Conservation (phyloP, 768 basidiomycete species). For the Amanita muscaria region DNA sequence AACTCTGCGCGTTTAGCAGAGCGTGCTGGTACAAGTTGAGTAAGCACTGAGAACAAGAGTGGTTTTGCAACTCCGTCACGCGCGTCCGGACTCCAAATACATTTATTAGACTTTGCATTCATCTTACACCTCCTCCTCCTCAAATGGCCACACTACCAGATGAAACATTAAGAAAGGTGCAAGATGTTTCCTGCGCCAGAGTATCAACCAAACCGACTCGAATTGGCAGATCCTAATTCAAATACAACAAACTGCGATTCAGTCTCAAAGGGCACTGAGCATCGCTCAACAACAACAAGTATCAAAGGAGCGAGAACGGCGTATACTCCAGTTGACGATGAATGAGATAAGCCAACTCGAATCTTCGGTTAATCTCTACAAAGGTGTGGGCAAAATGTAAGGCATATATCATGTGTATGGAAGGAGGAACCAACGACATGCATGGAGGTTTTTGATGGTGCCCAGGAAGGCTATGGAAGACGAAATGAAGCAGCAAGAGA, state of each 20-base stretch:
- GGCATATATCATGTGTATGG: conserved; percentile 15
- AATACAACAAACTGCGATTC: conserved; percentile 85
- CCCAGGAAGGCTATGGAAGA: conserved; percentile 74
- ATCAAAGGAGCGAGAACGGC: conserved; percentile 80
- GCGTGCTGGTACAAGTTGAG: too few relatives aligned
- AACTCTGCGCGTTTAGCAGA: too few relatives aligned
- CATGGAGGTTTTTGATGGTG: conserved; percentile 79
- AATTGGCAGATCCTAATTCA: conserved; percentile 72
- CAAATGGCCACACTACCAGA: conserved; percentile 40
- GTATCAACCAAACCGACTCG: neutral
- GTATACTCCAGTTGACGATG: conserved; percentile 83
- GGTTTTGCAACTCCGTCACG: conserved; percentile 22
- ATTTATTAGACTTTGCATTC: neutral
- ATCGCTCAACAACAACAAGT: conserved; percentile 66
- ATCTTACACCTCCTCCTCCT: neutral
- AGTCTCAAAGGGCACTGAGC: conserved; percentile 73
- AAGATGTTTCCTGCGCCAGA: neutral
- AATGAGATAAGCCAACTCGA: conserved; percentile 69
- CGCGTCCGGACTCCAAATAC: neutral
- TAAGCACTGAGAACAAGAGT: conserved; percentile 5
- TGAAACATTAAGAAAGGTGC: conserved; percentile 75
- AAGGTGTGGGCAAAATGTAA: conserved; percentile 94
- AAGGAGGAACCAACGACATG: neutral
- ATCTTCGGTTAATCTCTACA: conserved; percentile 77
- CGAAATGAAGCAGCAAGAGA: conserved; percentile 69